Conservation (phyloP, 2,329 filamentous ascomycete genomes). For the Drechslerella coelobrocha region DNA sequence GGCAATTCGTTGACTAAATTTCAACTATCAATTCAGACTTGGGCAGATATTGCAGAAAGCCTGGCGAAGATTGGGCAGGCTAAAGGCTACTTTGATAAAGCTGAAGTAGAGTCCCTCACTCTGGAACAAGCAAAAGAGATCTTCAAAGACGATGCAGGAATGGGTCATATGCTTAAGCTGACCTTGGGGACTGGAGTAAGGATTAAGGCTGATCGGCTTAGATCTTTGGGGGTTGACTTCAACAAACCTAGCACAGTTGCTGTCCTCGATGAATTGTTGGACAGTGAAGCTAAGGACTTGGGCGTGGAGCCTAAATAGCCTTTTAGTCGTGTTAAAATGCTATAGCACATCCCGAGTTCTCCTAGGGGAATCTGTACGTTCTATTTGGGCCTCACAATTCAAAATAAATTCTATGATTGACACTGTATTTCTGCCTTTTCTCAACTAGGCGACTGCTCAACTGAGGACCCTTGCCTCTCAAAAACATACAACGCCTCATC, state of each 20-base stretch:
- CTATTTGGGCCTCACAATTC: too few species aligned
- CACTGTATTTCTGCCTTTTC: too few species aligned
- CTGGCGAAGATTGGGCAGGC: slow-evolving; percentile 16
- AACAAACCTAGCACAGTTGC: slow-evolving; percentile 14
- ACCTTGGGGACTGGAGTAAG: slow-evolving; percentile 13
- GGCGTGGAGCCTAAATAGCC: slow-evolving; percentile 18
- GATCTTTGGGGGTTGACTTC: background rate
- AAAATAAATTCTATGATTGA: too few species aligned
- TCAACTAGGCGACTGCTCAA: background rate
- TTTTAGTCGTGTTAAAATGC: too few species aligned
- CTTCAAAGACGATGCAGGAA: slow-evolving; percentile 2
- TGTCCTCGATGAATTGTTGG: slow-evolving; percentile 14
- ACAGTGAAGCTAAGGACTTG: slow-evolving; percentile 10
- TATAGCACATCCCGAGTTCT: too few species aligned
- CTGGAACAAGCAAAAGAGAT: slow-evolving; percentile 7
- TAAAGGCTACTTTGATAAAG: slow-evolving; percentile 19
- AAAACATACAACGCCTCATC: slow-evolving; percentile 78
- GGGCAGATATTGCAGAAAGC: slow-evolving; percentile 13
- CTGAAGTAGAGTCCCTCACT: slow-evolving; percentile 10
- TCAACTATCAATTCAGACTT: slow-evolving; percentile 11
- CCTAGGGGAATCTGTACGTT: too few species aligned
- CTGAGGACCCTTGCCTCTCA: slow-evolving; percentile 59
- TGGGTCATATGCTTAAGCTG: background rate
- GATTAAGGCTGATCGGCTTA: slow-evolving; percentile 8
- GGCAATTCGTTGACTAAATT: background rate